Conservation (phyloP, 352 stramenopile genomes). For the Phytophthora quininea region DNA sequence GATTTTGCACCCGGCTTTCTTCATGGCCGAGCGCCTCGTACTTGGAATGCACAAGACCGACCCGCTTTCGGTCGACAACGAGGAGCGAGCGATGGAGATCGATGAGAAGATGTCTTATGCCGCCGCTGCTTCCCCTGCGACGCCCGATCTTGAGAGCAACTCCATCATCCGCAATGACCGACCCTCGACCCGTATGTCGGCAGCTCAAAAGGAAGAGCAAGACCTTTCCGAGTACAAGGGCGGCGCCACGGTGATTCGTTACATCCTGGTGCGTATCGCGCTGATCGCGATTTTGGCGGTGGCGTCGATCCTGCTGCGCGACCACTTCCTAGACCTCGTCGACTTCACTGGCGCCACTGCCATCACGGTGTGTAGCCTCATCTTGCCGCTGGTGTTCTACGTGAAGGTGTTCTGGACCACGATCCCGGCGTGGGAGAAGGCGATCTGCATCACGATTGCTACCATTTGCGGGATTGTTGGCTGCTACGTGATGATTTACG, state of each 20-base stretch:
- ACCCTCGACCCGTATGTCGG: conserved; percentile 11
- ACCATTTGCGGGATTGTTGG: conserved; percentile 33
- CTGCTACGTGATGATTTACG: conserved; percentile 44
- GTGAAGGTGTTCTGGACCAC: conserved; percentile 52
- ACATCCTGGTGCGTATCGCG: conserved; percentile 39
- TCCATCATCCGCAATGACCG: conserved; percentile 3
- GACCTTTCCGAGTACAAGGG: conserved; percentile 48
- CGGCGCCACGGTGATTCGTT: conserved; percentile 37
- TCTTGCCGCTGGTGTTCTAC: conserved; percentile 55
- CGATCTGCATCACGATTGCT: conserved; percentile 35
- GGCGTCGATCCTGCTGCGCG: conserved; percentile 44
- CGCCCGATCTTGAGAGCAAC: conserved; percentile 37
- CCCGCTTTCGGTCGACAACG: conserved; percentile 1
- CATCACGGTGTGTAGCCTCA: conserved; percentile 51
- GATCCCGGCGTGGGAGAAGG: conserved; percentile 50
- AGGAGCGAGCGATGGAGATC: conserved; percentile 3
- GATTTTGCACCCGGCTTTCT: conserved; percentile 35
- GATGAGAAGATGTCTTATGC: conserved; percentile 42
- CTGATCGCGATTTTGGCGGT: conserved; percentile 45
- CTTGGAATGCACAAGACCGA: background rate
- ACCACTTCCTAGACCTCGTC: conserved; percentile 51
- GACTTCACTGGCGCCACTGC: conserved; percentile 57
- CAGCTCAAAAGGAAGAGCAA: conserved; percentile 29
- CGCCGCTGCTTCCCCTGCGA: conserved; percentile 21
- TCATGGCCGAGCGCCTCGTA: conserved; percentile 28